These are phyloP conservation scores for Periconia sp. DNA, from an alignment of 2,329 filamentous ascomycete species.

Conservation along the genomic window DNA sequence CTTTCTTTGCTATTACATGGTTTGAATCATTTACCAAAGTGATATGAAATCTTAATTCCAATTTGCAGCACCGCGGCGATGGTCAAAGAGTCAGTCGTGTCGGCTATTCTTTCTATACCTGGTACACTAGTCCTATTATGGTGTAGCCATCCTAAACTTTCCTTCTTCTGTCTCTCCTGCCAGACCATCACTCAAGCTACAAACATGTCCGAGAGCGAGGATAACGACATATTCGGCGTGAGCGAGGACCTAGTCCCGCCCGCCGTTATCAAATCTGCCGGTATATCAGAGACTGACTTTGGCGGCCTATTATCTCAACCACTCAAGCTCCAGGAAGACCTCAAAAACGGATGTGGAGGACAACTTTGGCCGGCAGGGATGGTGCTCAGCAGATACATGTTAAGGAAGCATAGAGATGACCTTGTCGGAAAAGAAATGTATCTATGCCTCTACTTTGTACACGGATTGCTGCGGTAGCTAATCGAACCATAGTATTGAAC, in stretches of 20 bases:
- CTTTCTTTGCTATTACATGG: neutral
- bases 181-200: neutral
- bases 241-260: constrained; percentile 63
- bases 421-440: constrained; percentile 75
- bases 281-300: constrained; percentile 65
- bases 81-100: neutral
- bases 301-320: constrained; percentile 74
- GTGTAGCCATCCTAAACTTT: neutral
- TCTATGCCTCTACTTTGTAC: constrained; percentile 32
- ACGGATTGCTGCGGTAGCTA: constrained; percentile 10
- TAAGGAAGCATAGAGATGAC: constrained; percentile 71
- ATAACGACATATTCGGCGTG: constrained; percentile 48
- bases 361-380: constrained; percentile 95
- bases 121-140: neutral
- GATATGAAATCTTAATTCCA: neutral
- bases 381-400: constrained; percentile 84
- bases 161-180: neutral
- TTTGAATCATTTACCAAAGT: neutral
- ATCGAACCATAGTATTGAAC: constrained; percentile 70
- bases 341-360: constrained; percentile 87
- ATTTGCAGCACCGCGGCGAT: neutral
- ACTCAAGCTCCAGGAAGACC: constrained; percentile 82
- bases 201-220: constrained; percentile 36
- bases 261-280: constrained; percentile 58
- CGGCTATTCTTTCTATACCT: constrained; percentile 2